phyloP scores from a whole-genome alignment of 2,329 filamentous ascomycete species.

The Botrytis paeoniae region DNA sequence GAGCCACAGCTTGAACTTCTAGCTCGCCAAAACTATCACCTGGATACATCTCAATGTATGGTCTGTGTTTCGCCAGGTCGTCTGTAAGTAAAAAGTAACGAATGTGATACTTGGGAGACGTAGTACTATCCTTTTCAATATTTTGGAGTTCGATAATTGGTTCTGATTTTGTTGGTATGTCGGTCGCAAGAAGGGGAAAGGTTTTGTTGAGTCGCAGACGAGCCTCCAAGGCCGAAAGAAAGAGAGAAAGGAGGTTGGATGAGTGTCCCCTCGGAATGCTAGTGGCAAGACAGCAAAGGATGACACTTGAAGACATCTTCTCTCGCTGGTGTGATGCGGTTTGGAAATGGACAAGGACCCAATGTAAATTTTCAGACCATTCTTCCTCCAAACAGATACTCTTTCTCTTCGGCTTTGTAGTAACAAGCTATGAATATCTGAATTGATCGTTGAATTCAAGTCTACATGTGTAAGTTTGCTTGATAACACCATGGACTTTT shows the following conservation, averaged over 20 bases:
- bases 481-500: neutral
- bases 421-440: neutral
- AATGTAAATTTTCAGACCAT: neutral
- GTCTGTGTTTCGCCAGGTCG: neutral
- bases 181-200: neutral
- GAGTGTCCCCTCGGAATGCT: neutral
- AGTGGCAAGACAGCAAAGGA: neutral
- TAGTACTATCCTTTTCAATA: neutral
- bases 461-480: neutral
- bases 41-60: slow-evolving; percentile 10
- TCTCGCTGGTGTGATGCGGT: neutral
- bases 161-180: neutral
- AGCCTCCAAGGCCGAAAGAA: neutral
- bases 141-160: neutral
- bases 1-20: neutral
- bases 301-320: neutral
- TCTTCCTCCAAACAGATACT: neutral
- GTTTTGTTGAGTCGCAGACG: neutral
- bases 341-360: neutral
- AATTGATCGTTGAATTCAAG: neutral
- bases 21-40: neutral
- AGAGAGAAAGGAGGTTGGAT: neutral
- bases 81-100: neutral
- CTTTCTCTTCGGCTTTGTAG: neutral
- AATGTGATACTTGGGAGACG: neutral